Evolutionary conservation across 2,329 filamentous ascomycete species (phyloP), one percentile per base, ranked within the genome.

Genomic region (Calcarisporium arbuscula): DNA sequence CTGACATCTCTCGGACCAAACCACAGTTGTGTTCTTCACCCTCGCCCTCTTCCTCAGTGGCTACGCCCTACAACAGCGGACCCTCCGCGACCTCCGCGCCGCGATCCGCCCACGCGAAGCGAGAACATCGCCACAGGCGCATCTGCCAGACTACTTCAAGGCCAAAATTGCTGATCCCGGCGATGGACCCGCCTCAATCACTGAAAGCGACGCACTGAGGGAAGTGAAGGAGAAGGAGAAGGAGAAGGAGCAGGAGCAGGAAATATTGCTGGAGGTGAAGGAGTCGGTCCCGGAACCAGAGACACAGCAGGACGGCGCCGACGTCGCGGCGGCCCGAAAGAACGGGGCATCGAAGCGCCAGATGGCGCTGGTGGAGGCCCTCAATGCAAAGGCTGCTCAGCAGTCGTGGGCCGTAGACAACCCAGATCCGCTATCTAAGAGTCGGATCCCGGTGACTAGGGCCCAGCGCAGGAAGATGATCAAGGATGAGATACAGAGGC

Each of bases 11-110:
- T 27, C 11, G 14, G 32, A 45, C 35, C 27, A 36, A 14, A 19
- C 19, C 12, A 12, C 39, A 81, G 83, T 95, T 39, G 65, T 85
- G 43, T 56, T 85, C 18, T 95, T 86, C 60, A 94, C 88, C 4
- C 59, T 80, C 23, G 75, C 88, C 5, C 77, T 95, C 18, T 95
- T 95, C 58, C 69, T 95, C 20, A 87, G 85, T 33, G 89, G 89
- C 50, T 95, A 94, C 57, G 74, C 80, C 4, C 72, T 95, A 34
- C 89, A 95, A 52, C 89, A 95, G 59, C 78, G 86, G 49, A 92
- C 87, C 1, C 76, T 95, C 5, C 75, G 74, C 42, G 81, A 82
- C 48, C 72, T 95, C 20, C 84, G 90, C 49, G 67, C 70, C 36
- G 84, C 84, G 14, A 81, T 95, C 49, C 72, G 72, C 46, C 60